Evolutionary conservation across 2,329 filamentous ascomycete genomes (phyloP), one percentile per base, ranked within the genome.

Genomic region (Nothomitra cinnamomea): DNA sequence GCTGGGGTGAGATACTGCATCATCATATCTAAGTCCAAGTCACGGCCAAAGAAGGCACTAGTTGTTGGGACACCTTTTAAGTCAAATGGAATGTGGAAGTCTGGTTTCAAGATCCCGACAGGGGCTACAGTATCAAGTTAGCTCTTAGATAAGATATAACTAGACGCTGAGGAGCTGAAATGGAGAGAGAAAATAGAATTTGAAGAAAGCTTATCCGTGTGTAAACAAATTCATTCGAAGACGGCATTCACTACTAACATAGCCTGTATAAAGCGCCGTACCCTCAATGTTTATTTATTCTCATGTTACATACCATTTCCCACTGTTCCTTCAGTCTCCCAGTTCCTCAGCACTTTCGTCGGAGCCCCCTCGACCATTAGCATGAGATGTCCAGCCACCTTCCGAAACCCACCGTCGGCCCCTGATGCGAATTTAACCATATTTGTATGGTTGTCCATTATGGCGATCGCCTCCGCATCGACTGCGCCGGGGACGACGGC

Each of bases 401-500:
- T 61, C 51, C 38, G 54, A 43, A 60, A 65, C 13, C 57, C 57
- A 45, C 51, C 52, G 51, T 65, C 60, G 40, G 54, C 38, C 28
- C 54, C 57, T 15, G 59, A 61, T 15, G 45, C 24, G 51, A 67
- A 68, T 53, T 60, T 64, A 47, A 64, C 63, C 60, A 69, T 66
- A 38, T 61, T 59, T 19, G 45, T 63, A 56, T 69, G 64, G 53
- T 69, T 58, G 35, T 58, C 60, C 47, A 60, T 62, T 51, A 69
- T 66, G 12, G 53, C 60, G 50, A 67, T 62, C 51, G 57, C 56
- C 52, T 66, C 65, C 12, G 62, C 59, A 58, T 66, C 57, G 28
- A 57, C 57, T 24, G 63, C 60, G 41, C 65, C 64, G 53, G 63
- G 63, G 24, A 69, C 60, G 12, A 67, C 61, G 4, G 66, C 67